Evolutionary conservation across 1,284 basidiomycete species (phyloP).

Genomic region (Chalciporus sp.): DNA sequence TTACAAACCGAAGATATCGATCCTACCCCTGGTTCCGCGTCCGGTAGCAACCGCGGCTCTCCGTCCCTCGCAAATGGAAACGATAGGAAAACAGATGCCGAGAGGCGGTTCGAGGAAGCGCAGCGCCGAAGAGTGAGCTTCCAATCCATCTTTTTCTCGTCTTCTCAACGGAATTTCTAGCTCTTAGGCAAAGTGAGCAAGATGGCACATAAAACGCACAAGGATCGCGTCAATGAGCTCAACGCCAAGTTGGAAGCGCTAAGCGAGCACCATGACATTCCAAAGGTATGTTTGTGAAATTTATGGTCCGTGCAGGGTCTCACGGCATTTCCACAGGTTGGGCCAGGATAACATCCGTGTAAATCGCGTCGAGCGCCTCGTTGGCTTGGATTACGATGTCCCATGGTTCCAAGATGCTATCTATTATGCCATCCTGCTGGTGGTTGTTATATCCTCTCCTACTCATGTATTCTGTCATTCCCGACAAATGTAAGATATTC

Average conservation of each 20-base stretch:
- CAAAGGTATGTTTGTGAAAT: constrained; percentile 61
- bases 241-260: constrained; percentile 88
- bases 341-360: constrained; percentile 64
- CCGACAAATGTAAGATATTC: constrained; percentile 26
- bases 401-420: constrained; percentile 7
- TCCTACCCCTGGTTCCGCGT: constrained; percentile 45
- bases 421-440: constrained; percentile 18
- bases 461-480: constrained; percentile 27
- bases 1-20: constrained; percentile 48
- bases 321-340: constrained; percentile 53
- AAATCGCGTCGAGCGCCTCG: constrained; percentile 26
- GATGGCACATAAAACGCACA: constrained; percentile 87
- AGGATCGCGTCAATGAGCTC: constrained; percentile 92
- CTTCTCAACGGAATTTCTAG: constrained; percentile 41
- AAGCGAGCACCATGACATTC: constrained; percentile 93
- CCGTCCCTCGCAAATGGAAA: constrained; percentile 48
- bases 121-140: constrained; percentile 78
- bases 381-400: constrained; percentile 2
- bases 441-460: constrained; percentile 12
- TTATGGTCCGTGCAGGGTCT: constrained; percentile 30
- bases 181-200: constrained; percentile 81
- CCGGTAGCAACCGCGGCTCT: constrained; percentile 61
- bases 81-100: constrained; percentile 83
- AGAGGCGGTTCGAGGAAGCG: constrained; percentile 86
- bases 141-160: neutral